Base-by-base conservation (phyloP, 371 early-diverging fungal genomes). In the Mortierella sp. region DNA sequence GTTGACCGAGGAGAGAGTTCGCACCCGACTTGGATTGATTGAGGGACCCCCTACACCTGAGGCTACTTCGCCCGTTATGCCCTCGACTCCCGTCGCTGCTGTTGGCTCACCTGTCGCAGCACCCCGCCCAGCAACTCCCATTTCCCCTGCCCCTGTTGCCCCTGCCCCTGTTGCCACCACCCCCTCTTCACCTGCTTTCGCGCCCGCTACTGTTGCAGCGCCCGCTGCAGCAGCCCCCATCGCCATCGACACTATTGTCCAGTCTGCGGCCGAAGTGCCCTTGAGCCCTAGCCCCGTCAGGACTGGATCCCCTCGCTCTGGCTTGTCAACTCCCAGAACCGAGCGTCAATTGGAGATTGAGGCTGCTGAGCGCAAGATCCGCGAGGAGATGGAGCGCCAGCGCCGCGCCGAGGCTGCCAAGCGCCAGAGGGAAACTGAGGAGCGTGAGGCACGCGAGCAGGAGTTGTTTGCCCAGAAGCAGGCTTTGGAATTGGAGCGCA, bases 1-100 rank as follows among this genome's bases (percentile, higher is more conserved):
- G 79, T 89, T 78, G 83, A 38, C 88, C 80, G 28, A 80, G 82
- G 72, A 89, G 84, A 72, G 78, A 82, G 76, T 90, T 87, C 63
- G 90, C 83, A 52, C 89, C 79, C 81, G 88, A 80, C 72, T 88
- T 84, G 21, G 63, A 78, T 48, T 80, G 81, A 26, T 72, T 82
- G 38, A 80, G 70, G 34, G 74, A 80, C 68, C 78, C 75, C 68
- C 76, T 24, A 57, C 81, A 80, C 72, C 79, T 75, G 72, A 80
- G 73, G 71, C 82, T 74, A 45, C 74, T 60, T 76, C 88, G 75
- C 68, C 82, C 74, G 76, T 77, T 70, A 76, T 79, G 38, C 86
- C 89, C 26, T 82, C 88, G 9, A 72, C 88, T 54, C 83, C 88
- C 13, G 75, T 71, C 0, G 65, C 79, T 0, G 63, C 79, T 3